Percentiles rank a stretch among this genome's conserved stretches.
phyloP scores from a whole-genome alignment of 768 basidiomycete species.

The Naganishia antarctica region DNA sequence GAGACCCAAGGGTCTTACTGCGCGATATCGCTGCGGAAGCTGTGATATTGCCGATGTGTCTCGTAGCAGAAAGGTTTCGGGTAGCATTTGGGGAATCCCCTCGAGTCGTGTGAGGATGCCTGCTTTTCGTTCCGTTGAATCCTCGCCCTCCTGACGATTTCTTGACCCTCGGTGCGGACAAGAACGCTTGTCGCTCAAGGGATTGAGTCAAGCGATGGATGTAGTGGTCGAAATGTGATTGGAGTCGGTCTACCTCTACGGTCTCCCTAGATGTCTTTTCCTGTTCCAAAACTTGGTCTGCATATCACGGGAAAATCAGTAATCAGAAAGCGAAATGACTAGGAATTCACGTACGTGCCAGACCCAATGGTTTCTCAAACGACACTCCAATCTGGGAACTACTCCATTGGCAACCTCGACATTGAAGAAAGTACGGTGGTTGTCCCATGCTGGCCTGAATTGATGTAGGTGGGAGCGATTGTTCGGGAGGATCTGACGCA shows the following conservation, averaged over 20 bases:
- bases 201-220: conserved; percentile 55
- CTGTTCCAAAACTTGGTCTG: conserved; percentile 25
- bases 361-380: conserved; percentile 93
- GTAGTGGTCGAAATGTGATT: conserved; percentile 95
- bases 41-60: too few species aligned
- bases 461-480: conserved; percentile 40
- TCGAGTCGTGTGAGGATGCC: too few species aligned
- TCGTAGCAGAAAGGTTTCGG: too few species aligned
- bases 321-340: neutral
- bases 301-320: neutral
- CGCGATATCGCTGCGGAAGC: too few species aligned
- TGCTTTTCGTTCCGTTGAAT: too few species aligned
- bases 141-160: neutral
- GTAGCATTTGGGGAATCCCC: too few species aligned
- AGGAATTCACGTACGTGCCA: conserved; percentile 63
- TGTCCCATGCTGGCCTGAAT: conserved; percentile 59
- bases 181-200: conserved; percentile 29
- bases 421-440: conserved; percentile 84
- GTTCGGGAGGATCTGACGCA: conserved; percentile 60
- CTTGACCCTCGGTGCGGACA: conserved; percentile 27
- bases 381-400: conserved; percentile 83
- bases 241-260: conserved; percentile 85
- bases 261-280: conserved; percentile 24
- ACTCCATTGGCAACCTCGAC: conserved; percentile 91
- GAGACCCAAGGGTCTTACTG: too few species aligned